Evolutionary conservation across 345 rosid species (phyloP), one percentile per base, ranked within the genome.

Genomic region (Aethionema arabicum): DNA sequence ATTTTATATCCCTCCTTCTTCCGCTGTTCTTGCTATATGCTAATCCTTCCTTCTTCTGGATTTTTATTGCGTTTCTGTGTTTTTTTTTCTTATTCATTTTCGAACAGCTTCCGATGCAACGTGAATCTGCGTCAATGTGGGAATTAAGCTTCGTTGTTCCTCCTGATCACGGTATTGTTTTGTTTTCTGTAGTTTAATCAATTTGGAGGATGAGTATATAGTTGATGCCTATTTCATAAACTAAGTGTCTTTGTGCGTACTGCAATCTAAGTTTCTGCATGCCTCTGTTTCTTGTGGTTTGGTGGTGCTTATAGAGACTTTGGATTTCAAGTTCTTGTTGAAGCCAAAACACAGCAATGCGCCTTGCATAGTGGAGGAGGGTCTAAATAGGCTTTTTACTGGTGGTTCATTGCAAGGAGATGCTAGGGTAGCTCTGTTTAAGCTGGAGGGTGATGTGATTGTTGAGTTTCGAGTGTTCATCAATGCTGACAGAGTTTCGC

Each of bases 251-350:
- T 51, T 51, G 40, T 36, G 21, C 56, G 51, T 38, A 16, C 4
- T 56, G 9, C 15, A 41, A 41, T 49, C 51, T 48, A 32, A 49
- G 31, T 31, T 2, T 55, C 40, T 56, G 36, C 13, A 9, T 41
- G 32, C 5, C 11, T 12, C 9, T 13, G 27, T 31, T 29, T 38
- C 14, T n/a, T 11, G 35, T 27, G 43, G 11, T 33, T 55, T 61
- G 32, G 33, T 62, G 56, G 29, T 1, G 0, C 37, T 63, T 66
- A 13, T 70, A 87, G 97, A 90, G 81, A 87, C 97, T 72, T 76
- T 93, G 86, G 99, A 90, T 76, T 90, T 93, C 80, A 93, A 93
- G 86, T 93, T 93, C 78, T 78, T 93, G 68, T 76, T 93, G 88
- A 93, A 90, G 90, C 95, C 99, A 55, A 93, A 83, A 74, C 4